Evolutionary conservation across 202 grass and related monocot genomes (phyloP).

Genomic region (Miscanthus sacchariflorus): DNA sequence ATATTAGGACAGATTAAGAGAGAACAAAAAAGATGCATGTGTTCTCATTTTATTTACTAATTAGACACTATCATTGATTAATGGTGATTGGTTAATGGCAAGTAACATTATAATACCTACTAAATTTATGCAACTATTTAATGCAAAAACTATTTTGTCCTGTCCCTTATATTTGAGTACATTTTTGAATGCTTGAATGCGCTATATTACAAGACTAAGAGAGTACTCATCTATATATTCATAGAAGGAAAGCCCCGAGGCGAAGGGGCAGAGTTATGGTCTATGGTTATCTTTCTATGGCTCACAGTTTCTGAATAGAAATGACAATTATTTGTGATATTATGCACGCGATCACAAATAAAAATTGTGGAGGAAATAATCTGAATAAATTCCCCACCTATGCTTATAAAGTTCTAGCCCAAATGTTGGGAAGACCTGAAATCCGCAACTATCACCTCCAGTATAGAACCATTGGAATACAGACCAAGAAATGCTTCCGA

Average conservation of each 20-base stretch:
- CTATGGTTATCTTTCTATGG: not conserved
- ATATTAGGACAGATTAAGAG: not conserved
- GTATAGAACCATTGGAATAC: conserved; percentile 72
- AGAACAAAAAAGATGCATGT: not conserved
- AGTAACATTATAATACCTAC: not conserved
- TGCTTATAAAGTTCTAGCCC: conserved; percentile 49
- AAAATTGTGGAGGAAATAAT: not conserved
- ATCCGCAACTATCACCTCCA: conserved; percentile 52
- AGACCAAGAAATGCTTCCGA: conserved; percentile 58
- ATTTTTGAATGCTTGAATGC: not conserved
- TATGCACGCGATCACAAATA: not conserved
- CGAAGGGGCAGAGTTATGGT: not conserved
- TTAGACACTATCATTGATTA: not conserved
- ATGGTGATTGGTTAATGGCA: not conserved
- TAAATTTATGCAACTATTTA: not conserved
- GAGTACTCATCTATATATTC: not conserved
- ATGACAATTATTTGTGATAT: not conserved
- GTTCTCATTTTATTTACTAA: not conserved
- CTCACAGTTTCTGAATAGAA: not conserved
- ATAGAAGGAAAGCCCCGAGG: not conserved
- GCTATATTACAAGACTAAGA: not conserved
- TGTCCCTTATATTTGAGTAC: not conserved
- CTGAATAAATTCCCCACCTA: conserved; percentile 34
- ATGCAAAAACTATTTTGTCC: not conserved
- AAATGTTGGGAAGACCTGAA: conserved; percentile 51